Conservation (phyloP, 2,329 filamentous ascomycete genomes). For the Camptophora hylomeconis region DNA sequence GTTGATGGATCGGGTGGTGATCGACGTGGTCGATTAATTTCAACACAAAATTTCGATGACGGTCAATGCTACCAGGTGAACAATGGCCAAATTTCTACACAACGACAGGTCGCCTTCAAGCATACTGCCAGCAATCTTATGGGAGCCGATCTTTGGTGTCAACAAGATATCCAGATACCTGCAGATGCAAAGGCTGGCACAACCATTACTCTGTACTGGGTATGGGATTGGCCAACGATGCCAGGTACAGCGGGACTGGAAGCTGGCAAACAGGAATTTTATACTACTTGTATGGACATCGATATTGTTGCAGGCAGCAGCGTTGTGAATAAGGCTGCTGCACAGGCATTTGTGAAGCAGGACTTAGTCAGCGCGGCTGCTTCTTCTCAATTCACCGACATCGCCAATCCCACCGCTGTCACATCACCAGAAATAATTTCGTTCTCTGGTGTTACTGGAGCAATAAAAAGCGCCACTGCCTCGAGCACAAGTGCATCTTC, state of each 20-base stretch:
- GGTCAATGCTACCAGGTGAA: conserved; percentile 79
- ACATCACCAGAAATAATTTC: conserved; percentile 3
- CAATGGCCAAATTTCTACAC: conserved; percentile 39
- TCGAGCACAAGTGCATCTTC: neutral
- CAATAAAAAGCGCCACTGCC: neutral
- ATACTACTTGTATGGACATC: conserved; percentile 38
- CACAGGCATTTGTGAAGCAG: conserved; percentile 21
- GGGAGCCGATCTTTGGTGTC: conserved; percentile 59
- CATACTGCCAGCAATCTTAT: conserved; percentile 37
- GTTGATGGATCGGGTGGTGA: conserved; percentile 69
- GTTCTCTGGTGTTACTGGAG: conserved; percentile 10
- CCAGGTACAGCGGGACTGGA: conserved; percentile 22
- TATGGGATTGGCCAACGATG: conserved; percentile 82
- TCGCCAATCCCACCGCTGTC: conserved; percentile 18
- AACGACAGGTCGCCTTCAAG: conserved; percentile 46
- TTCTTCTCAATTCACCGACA: conserved; percentile 24
- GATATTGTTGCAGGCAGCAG: conserved; percentile 23
- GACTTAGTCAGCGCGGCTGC: conserved; percentile 27
- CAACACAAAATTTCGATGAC: conserved; percentile 75
- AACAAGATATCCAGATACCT: conserved; percentile 68
- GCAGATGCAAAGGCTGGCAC: conserved; percentile 46
- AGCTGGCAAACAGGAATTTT: conserved; percentile 33
- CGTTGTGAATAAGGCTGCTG: conserved; percentile 9
- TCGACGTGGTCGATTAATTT: conserved; percentile 60
- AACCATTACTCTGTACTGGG: conserved; percentile 79